Evolutionary conservation across 2,329 filamentous ascomycete species (phyloP).

Genomic region (Ambrosiella xylebori): DNA sequence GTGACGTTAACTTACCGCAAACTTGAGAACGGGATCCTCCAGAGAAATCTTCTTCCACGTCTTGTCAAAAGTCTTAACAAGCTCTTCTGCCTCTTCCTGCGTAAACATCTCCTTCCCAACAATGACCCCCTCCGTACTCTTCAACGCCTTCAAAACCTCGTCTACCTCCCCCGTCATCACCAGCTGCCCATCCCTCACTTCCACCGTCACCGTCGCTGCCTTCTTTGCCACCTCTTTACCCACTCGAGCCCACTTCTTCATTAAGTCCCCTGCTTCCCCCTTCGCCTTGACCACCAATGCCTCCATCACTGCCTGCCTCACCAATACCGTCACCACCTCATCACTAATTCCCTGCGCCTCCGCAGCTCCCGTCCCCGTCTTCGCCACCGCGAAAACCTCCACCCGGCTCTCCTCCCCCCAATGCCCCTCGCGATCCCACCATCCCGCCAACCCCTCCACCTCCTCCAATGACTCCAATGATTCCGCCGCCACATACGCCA

Average conservation of each 20-base stretch:
- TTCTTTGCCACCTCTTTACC: constrained; percentile 22
- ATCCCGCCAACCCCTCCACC: constrained; percentile 29
- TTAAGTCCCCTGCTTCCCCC: constrained; percentile 18
- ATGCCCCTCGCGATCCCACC: constrained; percentile 38
- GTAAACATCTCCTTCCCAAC: constrained; percentile 15
- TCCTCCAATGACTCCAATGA: constrained; percentile 28
- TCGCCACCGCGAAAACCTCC: constrained; percentile 23
- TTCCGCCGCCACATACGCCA: constrained; percentile 31
- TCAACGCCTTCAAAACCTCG: constrained; percentile 21
- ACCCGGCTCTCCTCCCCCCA: constrained; percentile 32
- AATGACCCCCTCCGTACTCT: constrained; percentile 17
- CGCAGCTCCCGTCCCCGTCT: constrained; percentile 13
- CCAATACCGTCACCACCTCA: constrained; percentile 26
- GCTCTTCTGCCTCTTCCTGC: constrained; percentile 23
- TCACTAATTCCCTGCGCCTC: constrained; percentile 8
- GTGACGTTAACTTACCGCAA: constrained; percentile 42
- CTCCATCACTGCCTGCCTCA: constrained; percentile 36
- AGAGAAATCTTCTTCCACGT: constrained; percentile 44
- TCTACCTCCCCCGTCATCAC: constrained; percentile 23
- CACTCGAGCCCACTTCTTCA: constrained; percentile 17
- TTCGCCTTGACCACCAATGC: constrained; percentile 25
- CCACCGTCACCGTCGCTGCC: constrained; percentile 23
- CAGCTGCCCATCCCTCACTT: constrained; percentile 25
- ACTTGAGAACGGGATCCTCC: constrained; percentile 43
- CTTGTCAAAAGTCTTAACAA: constrained; percentile 30